Conservation (phyloP, 2,329 filamentous ascomycete species). For the Clathrospora elynae region DNA sequence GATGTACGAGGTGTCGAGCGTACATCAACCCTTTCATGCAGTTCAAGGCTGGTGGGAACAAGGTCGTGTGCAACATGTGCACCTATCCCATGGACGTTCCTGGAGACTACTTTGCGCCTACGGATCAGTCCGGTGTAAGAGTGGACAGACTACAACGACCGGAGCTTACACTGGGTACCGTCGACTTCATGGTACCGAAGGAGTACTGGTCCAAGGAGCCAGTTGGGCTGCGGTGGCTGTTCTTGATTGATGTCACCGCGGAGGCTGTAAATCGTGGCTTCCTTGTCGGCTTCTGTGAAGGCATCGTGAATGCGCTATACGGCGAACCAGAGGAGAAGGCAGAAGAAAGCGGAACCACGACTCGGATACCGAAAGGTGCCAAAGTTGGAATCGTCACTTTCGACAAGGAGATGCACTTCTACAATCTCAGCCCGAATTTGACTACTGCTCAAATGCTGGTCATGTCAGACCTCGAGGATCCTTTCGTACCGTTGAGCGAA, state of each 20-base stretch:
- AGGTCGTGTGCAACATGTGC: constrained; percentile 98
- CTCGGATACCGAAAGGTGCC: constrained; percentile 72
- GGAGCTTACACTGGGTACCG: constrained; percentile 87
- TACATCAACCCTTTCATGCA: constrained; percentile 99
- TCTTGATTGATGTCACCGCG: constrained; percentile 90
- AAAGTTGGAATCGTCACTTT: constrained; percentile 96
- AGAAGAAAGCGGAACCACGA: constrained; percentile 58
- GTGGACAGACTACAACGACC: constrained; percentile 88
- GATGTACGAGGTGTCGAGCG: constrained; percentile 88
- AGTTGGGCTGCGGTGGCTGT: constrained; percentile 83
- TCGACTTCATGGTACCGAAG: constrained; percentile 95
- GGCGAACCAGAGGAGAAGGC: constrained; percentile 59
- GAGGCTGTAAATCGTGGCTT: constrained; percentile 91
- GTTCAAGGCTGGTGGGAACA: constrained; percentile 90
- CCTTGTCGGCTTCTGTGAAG: constrained; percentile 86
- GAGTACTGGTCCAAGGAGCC: constrained; percentile 98
- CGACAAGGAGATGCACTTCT: constrained; percentile 97
- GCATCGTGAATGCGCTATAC: constrained; percentile 84
- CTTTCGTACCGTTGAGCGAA: constrained; percentile 88
- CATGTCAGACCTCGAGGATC: constrained; percentile 96
- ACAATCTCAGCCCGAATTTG: constrained; percentile 81
- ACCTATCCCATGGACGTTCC: constrained; percentile 95
- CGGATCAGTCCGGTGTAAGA: constrained; percentile 82
- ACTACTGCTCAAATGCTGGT: constrained; percentile 97
- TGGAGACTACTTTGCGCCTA: constrained; percentile 89